phyloP scores from a whole-genome alignment of 768 basidiomycete genomes.

The Xerocomellus amylosporus region DNA sequence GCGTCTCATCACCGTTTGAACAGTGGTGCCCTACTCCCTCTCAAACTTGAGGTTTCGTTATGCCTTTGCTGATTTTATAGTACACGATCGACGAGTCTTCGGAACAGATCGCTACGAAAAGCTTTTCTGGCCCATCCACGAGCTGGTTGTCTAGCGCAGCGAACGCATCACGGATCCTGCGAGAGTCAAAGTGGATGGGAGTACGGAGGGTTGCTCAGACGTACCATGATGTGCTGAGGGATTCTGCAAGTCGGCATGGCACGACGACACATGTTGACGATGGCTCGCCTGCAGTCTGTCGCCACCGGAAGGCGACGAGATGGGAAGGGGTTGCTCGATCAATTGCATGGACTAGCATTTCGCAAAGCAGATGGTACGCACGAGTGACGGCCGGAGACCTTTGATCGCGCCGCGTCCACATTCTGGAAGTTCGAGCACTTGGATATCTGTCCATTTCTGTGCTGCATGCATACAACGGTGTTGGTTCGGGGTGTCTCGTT shows the following conservation, averaged over 20 bases:
- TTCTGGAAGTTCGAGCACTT: constrained; percentile 56
- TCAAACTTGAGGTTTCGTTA: constrained; percentile 68
- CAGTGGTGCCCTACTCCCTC: not conserved
- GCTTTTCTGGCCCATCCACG: constrained; percentile 34
- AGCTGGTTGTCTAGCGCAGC: constrained; percentile 35
- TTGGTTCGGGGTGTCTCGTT: not conserved
- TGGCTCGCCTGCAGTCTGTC: constrained; percentile 41
- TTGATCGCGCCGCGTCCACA: constrained; percentile 57
- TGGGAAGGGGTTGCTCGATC: not conserved
- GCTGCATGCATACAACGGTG: constrained; percentile 39
- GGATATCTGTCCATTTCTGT: constrained; percentile 68
- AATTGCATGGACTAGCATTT: not conserved
- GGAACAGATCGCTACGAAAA: constrained; percentile 70
- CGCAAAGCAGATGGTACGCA: constrained; percentile 24
- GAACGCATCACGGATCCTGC: constrained; percentile 61
- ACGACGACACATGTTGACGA: constrained; percentile 42
- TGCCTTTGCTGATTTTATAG: constrained; percentile 75
- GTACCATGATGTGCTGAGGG: constrained; percentile 60
- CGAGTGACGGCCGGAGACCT: constrained; percentile 54
- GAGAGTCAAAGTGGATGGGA: not conserved
- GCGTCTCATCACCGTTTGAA: not conserved
- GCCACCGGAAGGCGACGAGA: not conserved
- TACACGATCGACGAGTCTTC: constrained; percentile 83
- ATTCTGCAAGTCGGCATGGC: constrained; percentile 67
- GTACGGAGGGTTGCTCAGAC: constrained; percentile 13